These are phyloP conservation scores for Forsythia suspensa DNA, from an alignment of 257 asterid genomes.

Conservation along the genomic window DNA sequence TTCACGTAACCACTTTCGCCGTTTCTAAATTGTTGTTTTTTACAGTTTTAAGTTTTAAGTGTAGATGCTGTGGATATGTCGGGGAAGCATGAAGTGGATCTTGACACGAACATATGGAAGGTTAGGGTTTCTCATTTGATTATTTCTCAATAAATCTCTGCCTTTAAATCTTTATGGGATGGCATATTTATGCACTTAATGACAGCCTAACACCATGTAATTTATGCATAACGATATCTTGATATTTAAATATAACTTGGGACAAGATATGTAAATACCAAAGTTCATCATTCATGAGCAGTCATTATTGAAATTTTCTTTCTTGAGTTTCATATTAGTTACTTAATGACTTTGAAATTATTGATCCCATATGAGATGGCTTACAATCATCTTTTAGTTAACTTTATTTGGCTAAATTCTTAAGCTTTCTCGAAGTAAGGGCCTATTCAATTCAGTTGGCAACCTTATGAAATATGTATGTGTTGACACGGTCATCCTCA, in stretches of 20 bases:
- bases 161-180: not conserved
- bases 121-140: constrained; percentile 35
- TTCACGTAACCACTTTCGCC: constrained; percentile 8
- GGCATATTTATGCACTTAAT: not conserved
- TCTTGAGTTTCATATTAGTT: not conserved
- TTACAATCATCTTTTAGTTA: too few relatives aligned
- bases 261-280: not conserved
- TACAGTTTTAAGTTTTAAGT: constrained; percentile 90
- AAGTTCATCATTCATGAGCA: not conserved
- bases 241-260: not conserved
- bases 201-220: not conserved
- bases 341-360: not conserved
- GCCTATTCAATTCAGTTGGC: too few relatives aligned
- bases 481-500: not conserved
- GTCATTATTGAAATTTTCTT: not conserved
- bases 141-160: not conserved
- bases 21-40: constrained; percentile 13
- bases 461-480: too few relatives aligned
- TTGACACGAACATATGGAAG: constrained; percentile 99
- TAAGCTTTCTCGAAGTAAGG: too few relatives aligned
- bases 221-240: not conserved
- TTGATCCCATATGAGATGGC: too few relatives aligned
- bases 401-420: too few relatives aligned
- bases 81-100: constrained; percentile 99
- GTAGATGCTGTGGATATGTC: constrained; percentile 94